Conservation (phyloP, 208 protist species). For the Naegleria fowleri region DNA sequence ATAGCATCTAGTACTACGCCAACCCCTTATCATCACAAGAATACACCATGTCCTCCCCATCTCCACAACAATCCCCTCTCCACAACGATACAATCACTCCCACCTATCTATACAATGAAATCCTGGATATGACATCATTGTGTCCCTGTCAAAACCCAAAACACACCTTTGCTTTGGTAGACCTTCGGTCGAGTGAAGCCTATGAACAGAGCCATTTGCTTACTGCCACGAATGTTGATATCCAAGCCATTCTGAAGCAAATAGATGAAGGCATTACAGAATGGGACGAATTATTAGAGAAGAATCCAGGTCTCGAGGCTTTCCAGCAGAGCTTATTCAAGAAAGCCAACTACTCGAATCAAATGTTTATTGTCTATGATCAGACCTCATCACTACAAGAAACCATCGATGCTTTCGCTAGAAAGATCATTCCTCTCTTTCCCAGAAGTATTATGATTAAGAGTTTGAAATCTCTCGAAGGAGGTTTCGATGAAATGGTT, state of each 20-base stretch:
- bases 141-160: background rate
- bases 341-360: background rate
- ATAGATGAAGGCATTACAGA: background rate
- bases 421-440: background rate
- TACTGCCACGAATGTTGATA: background rate
- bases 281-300: background rate
- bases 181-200: background rate
- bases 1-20: too few species aligned
- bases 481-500: background rate
- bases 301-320: background rate
- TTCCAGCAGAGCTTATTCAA: background rate
- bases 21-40: too few species aligned
- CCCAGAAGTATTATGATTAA: background rate
- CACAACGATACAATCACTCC: background rate
- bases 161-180: background rate
- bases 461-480: background rate
- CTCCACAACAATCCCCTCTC: background rate
- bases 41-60: too few species aligned
- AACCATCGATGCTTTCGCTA: background rate
- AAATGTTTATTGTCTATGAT: background rate
- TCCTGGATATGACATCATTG: background rate
- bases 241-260: background rate
- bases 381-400: background rate
- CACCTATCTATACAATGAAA: background rate
- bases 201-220: background rate